A percentile compares a stretch with the other conserved stretches of the same genome.
Conservation (phyloP, 768 basidiomycete genomes). For the Chalciporus chontae region DNA sequence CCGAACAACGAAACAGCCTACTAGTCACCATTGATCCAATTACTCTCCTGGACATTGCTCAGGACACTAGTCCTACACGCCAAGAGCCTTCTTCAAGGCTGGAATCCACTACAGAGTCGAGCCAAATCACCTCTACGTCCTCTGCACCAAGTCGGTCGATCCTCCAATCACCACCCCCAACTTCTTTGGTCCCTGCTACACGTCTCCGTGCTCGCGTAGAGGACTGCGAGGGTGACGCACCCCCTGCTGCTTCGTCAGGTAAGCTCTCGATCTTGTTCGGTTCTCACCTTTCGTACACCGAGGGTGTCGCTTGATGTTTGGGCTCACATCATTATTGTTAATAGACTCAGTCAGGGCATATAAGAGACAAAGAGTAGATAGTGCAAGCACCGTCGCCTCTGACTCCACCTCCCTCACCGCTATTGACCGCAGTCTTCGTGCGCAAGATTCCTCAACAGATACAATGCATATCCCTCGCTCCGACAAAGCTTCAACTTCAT, state of each 20-base stretch:
- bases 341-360: conserved; percentile 54
- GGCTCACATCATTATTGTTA: conserved; percentile 3
- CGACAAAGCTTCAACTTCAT: conserved; percentile 44
- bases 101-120: conserved; percentile 38
- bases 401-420: conserved; percentile 30
- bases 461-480: conserved; percentile 54
- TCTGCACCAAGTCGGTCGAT: conserved; percentile 26
- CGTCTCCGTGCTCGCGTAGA: conserved; percentile 63
- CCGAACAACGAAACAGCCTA: conserved; percentile 16
- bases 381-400: conserved; percentile 31
- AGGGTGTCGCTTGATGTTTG: neutral
- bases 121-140: conserved; percentile 26
- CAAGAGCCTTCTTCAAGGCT: conserved; percentile 44
- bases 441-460: conserved; percentile 30
- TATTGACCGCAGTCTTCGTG: conserved; percentile 19
- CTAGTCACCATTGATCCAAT: conserved; percentile 65
- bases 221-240: conserved; percentile 38
- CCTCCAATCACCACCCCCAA: conserved; percentile 23
- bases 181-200: conserved; percentile 60
- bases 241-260: conserved; percentile 26
- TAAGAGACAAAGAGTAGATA: conserved; percentile 68
- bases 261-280: neutral
- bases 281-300: neutral
- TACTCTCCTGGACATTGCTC: conserved; percentile 51
- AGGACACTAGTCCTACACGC: conserved; percentile 48